phyloP scores from a whole-genome alignment of 2,329 filamentous ascomycete species.

The Didymella pinodella region DNA sequence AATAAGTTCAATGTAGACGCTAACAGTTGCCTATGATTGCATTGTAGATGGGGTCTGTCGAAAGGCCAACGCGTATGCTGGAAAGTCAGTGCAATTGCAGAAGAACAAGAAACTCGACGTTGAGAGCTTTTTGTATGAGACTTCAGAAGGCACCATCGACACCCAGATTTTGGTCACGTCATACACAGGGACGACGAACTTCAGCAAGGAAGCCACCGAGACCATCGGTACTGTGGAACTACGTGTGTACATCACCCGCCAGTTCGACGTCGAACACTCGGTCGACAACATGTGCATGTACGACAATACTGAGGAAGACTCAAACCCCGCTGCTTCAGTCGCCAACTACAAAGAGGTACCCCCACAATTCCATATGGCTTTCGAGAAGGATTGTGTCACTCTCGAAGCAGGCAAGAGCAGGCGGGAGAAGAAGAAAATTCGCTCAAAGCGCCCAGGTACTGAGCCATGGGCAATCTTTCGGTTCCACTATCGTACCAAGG shows the following conservation, averaged over 20 bases:
- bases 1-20: constrained; percentile 24
- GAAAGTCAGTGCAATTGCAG: constrained; percentile 23
- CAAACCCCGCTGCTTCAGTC: neutral
- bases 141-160: constrained; percentile 69
- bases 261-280: constrained; percentile 27
- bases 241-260: constrained; percentile 37
- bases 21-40: constrained; percentile 45
- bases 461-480: constrained; percentile 52
- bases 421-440: constrained; percentile 23
- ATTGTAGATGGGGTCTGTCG: constrained; percentile 50
- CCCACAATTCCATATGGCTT: constrained; percentile 35
- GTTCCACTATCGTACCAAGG: constrained; percentile 52
- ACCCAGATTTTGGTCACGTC: constrained; percentile 92
- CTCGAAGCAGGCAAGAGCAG: constrained; percentile 22
- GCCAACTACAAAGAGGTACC: constrained; percentile 27
- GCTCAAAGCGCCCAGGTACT: constrained; percentile 40
- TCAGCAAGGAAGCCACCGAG: constrained; percentile 22
- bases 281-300: constrained; percentile 26
- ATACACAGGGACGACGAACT: constrained; percentile 61
- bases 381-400: constrained; percentile 27
- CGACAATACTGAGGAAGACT: constrained; percentile 2
- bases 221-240: constrained; percentile 46
- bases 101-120: constrained; percentile 36
- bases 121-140: constrained; percentile 30
- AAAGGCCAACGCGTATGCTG: constrained; percentile 18